phyloP scores from a whole-genome alignment of 192 early-diverging fungal species.

The Backusella westeae region DNA sequence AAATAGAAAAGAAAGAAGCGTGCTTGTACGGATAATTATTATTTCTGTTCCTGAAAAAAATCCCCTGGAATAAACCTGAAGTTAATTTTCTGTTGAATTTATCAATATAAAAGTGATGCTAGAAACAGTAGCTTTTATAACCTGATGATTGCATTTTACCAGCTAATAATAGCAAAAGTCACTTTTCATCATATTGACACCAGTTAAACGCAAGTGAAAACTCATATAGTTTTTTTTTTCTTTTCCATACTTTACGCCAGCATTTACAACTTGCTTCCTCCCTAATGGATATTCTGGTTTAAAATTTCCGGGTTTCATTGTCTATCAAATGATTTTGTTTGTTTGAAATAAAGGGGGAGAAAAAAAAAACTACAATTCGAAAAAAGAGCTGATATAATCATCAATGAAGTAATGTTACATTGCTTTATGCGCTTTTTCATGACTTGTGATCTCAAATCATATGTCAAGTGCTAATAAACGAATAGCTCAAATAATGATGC shows the following conservation, averaged over 20 bases:
- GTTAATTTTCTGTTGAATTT: neutral
- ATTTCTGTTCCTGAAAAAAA: too few relatives aligned
- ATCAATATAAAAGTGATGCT: neutral
- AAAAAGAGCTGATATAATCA: neutral
- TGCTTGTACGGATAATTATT: too few relatives aligned
- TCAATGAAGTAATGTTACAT: neutral
- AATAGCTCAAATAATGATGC: too few relatives aligned
- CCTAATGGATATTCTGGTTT: neutral
- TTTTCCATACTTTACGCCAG: neutral
- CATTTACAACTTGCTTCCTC: neutral
- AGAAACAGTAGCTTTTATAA: neutral
- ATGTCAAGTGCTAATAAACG: too few relatives aligned
- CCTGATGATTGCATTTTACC: neutral
- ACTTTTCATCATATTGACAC: neutral
- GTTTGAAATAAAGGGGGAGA: neutral
- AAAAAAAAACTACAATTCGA: too few relatives aligned
- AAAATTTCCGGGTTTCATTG: neutral
- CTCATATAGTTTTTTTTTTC: neutral
- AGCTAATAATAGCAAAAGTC: neutral
- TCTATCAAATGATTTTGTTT: neutral
- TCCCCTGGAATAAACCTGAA: too few relatives aligned
- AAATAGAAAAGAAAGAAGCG: neutral
- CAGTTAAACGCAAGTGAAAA: too few relatives aligned
- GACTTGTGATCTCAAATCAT: too few relatives aligned
- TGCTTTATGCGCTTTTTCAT: too few relatives aligned